phyloP scores from a whole-genome alignment of 108 stramenopile species.

The Epithemia pelagica region DNA sequence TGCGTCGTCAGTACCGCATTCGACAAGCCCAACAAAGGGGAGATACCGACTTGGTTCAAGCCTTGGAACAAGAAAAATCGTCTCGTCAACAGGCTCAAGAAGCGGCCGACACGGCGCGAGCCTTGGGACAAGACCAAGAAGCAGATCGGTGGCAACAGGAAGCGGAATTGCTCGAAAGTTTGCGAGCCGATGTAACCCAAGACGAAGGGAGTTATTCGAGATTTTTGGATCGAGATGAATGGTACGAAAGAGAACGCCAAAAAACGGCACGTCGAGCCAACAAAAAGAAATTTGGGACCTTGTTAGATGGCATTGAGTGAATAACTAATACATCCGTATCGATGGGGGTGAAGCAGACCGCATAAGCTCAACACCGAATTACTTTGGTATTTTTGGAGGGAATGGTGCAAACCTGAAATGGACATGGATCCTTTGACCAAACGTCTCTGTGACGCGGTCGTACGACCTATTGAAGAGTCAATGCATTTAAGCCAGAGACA shows the following conservation, averaged over 20 bases:
- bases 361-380: too few relatives aligned
- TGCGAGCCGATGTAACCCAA: slow-evolving; percentile 82
- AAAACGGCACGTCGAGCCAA: slow-evolving; percentile 40
- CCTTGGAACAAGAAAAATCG: slow-evolving; percentile 51
- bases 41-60: slow-evolving; percentile 45
- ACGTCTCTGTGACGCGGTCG: too few relatives aligned
- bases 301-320: slow-evolving; percentile 66
- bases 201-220: slow-evolving; percentile 68
- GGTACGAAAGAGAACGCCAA: slow-evolving; percentile 81
- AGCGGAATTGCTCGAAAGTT: slow-evolving; percentile 56
- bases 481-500: too few relatives aligned
- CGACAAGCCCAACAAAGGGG: slow-evolving; percentile 58
- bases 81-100: slow-evolving; percentile 58
- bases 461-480: too few relatives aligned
- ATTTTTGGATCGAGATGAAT: slow-evolving; percentile 85
- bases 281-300: slow-evolving; percentile 52
- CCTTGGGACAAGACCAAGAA: slow-evolving; percentile 47
- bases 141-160: slow-evolving; percentile 53
- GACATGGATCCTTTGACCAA: too few relatives aligned
- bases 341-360: too few relatives aligned
- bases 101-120: slow-evolving; percentile 40
- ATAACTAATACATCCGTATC: too few relatives aligned
- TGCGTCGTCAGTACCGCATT: slow-evolving; percentile 64
- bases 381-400: too few relatives aligned
- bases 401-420: too few relatives aligned